phyloP scores from a whole-genome alignment of 2,329 filamentous ascomycete genomes.

The Sclerotinia glacialis region DNA sequence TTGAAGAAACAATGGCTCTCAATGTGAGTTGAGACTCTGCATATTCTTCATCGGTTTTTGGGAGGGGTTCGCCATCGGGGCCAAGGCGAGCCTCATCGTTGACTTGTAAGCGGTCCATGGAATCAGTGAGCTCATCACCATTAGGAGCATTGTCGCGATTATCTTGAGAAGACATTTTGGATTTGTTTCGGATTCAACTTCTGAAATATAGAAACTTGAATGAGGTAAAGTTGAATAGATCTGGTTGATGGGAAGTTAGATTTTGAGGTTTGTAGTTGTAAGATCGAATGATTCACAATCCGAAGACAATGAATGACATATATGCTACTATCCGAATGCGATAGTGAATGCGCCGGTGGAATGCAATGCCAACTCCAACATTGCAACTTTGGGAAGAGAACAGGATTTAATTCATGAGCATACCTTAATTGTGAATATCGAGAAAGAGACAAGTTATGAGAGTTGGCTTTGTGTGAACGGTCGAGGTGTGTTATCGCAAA shows the following conservation, averaged over 20 bases:
- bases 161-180: constrained; percentile 38
- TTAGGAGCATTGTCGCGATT: constrained; percentile 34
- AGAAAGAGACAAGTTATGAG: constrained; percentile 8
- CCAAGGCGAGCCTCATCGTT: constrained; percentile 61
- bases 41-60: constrained; percentile 96
- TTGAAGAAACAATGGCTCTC: constrained; percentile 96
- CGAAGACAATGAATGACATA: constrained; percentile 16
- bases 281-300: background rate
- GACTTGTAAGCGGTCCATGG: constrained; percentile 64
- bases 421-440: constrained; percentile 19
- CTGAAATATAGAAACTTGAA: constrained; percentile 7
- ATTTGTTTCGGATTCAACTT: constrained; percentile 15
- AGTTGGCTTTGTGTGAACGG: constrained; percentile 21
- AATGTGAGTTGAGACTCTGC: constrained; percentile 88
- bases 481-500: constrained; percentile 19
- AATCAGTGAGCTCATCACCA: constrained; percentile 55
- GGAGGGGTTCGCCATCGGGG: constrained; percentile 72
- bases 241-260: constrained; percentile 6
- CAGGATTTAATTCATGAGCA: background rate
- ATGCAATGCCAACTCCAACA: background rate
- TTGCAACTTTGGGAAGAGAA: background rate
- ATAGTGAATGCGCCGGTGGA: constrained; percentile 19
- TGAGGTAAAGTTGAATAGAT: background rate
- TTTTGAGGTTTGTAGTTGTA: background rate
- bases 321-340: constrained; percentile 12